Base-by-base conservation (phyloP, 352 stramenopile species). In the Phytopythium vexans region DNA sequence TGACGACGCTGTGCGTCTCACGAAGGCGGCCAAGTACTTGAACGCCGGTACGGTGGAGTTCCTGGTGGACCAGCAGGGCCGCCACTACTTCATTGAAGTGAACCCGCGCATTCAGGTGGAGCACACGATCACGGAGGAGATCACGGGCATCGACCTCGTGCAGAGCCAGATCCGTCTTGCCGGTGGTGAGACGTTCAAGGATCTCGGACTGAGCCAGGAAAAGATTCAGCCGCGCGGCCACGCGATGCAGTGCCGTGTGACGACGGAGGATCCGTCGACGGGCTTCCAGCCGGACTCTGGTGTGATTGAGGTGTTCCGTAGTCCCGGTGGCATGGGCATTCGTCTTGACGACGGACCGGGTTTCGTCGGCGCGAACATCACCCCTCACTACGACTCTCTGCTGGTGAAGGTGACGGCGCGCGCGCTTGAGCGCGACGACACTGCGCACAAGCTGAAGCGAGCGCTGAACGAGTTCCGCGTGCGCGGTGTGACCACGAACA, bases 1-100 rank as follows among this genome's bases (percentile, higher is more conserved):
- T 36, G 72, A 92, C 31, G 88, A 98, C 68, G 93, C 96, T 2
- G 77, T 97, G 48, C 75, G 80, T 11, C 84, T 99, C 40, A 91
- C 94, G 8, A 83, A 77, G 51, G 84, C 87, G 12, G 91, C 91
- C 35, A 95, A 97, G 45, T 99, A 99, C 72, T 69, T 94, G 32
- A 98, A 98, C 72, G 96, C 97, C 10, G 97, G 96, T 53, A 99
- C 96, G 8, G 95, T 99, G 27, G 97, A 99, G 79, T 99, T 99
- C 64, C 77, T 99, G 2, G 83, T 99, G 49, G 96, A 99, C 70
- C 85, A 98, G 64, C 41, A 87, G 64, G 65, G 77, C 15, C 75
- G 80, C 37, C 86, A 96, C 76, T 97, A 97, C 79, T 99, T 99
- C 66, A 98, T 99, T 56, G 97, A 99, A 82, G 95, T 99, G 57